Evolutionary conservation across 345 rosid species (phyloP).

Genomic region (Moricandia arvensis): DNA sequence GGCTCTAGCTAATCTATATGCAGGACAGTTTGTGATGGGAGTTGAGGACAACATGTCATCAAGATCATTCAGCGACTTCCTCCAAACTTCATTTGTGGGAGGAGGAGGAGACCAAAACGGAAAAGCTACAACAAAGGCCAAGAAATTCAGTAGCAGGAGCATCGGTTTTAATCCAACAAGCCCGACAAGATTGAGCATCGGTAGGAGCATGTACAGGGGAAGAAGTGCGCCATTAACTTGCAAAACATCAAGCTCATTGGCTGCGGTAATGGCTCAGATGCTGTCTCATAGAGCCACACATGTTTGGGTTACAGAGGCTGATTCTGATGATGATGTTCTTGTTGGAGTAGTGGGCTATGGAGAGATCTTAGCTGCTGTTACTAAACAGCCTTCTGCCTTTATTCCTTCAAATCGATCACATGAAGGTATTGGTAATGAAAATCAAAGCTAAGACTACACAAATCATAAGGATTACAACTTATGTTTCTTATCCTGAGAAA

Average conservation of each 20-base stretch:
- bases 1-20: conserved; percentile 87
- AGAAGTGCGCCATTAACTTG: conserved; percentile 96
- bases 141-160: conserved; percentile 87
- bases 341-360: conserved; percentile 89
- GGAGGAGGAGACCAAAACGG: conserved; percentile 34
- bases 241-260: conserved; percentile 72
- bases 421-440: conserved; percentile 42
- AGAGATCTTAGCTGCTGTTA: conserved; percentile 79
- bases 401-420: conserved; percentile 42
- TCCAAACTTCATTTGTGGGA: conserved; percentile 44
- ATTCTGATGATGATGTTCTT: conserved; percentile 70
- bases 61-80: conserved; percentile 57
- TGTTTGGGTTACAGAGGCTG: conserved; percentile 91
- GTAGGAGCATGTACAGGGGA: conserved; percentile 92
- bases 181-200: conserved; percentile 46
- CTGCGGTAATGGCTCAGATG: conserved; percentile 98
- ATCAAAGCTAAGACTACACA: conserved; percentile 45
- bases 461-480: background rate
- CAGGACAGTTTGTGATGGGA: conserved; percentile 97
- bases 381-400: conserved; percentile 56
- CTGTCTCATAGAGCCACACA: conserved; percentile 91
- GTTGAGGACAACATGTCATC: conserved; percentile 75
- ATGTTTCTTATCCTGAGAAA: background rate
- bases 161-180: conserved; percentile 75
- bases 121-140: conserved; percentile 48